These are phyloP conservation scores for Phytophthora tentaculata DNA, from an alignment of 352 stramenopile genomes.

Conservation along the genomic window DNA sequence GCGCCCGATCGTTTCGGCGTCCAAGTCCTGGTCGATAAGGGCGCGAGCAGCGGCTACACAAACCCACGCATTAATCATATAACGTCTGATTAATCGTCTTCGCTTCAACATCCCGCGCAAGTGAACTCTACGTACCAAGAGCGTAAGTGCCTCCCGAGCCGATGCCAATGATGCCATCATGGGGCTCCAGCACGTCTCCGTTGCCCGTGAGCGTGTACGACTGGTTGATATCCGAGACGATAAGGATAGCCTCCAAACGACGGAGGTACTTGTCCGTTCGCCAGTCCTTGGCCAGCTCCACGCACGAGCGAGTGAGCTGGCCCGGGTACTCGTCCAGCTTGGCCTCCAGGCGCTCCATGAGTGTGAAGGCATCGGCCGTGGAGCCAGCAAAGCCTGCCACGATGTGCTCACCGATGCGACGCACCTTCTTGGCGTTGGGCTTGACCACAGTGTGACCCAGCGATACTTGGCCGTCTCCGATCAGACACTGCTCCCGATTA, in stretches of 20 bases:
- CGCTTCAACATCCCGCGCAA: neutral
- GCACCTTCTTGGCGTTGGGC: conserved; percentile 98
- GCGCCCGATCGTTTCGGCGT: conserved; percentile 94
- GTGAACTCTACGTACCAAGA: conserved; percentile 71
- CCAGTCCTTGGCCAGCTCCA: conserved; percentile 99
- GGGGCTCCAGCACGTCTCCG: conserved; percentile 97
- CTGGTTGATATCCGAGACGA: conserved; percentile 96
- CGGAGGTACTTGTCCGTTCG: conserved; percentile 99
- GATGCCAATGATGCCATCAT: conserved; percentile 97
- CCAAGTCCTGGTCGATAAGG: conserved; percentile 94
- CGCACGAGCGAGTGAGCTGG: conserved; percentile 96
- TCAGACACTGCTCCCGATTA: conserved; percentile 81
- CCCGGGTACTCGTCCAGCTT: conserved; percentile 99
- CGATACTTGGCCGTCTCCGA: conserved; percentile 98
- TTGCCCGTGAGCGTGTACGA: conserved; percentile 98
- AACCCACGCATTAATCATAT: conserved; percentile 10
- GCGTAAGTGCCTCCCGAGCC: conserved; percentile 94
- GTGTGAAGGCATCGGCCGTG: conserved; percentile 98
- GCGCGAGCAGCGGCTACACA: conserved; percentile 94
- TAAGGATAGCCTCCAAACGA: conserved; percentile 93
- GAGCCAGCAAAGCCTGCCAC: conserved; percentile 97
- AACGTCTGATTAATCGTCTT: conserved; percentile 3
- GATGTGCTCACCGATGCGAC: conserved; percentile 94
- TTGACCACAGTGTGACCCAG: conserved; percentile 97
- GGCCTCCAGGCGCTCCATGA: conserved; percentile 97